phyloP scores from a whole-genome alignment of 306 rosid species.

The Cicer judaicum region DNA sequence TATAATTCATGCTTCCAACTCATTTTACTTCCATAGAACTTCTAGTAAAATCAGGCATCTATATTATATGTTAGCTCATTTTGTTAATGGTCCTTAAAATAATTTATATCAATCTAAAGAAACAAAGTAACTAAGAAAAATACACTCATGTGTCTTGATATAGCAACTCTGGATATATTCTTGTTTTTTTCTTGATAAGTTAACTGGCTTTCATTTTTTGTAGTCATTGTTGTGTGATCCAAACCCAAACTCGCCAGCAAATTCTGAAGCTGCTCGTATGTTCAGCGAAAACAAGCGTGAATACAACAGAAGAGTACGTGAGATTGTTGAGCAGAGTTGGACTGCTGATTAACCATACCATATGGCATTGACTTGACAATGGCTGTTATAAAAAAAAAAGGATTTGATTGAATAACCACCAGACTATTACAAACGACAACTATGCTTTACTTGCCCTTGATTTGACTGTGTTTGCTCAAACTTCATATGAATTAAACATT shows the following conservation, averaged over 20 bases:
- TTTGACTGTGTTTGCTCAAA: conserved; percentile 57
- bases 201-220: conserved; percentile 45
- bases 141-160: conserved; percentile 1
- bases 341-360: conserved; percentile 77
- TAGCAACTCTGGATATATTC: conserved; percentile 9
- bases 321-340: conserved; percentile 99
- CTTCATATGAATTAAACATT: conserved; percentile 40
- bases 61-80: not conserved
- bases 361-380: conserved; percentile 28
- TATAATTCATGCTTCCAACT: not conserved
- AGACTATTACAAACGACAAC: conserved; percentile 48
- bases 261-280: conserved; percentile 98
- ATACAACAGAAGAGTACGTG: conserved; percentile 87
- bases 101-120: not conserved
- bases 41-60: not conserved
- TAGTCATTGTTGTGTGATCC: conserved; percentile 99
- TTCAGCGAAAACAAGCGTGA: conserved; percentile 96
- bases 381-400: conserved; percentile 49
- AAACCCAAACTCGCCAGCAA: conserved; percentile 97
- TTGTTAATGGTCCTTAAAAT: not conserved
- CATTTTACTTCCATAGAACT: not conserved
- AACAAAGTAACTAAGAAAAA: conserved; percentile 1
- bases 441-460: conserved; percentile 52
- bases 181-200: not conserved
- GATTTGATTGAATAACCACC: conserved; percentile 60